Percentiles rank a stretch among this genome's conserved stretches.
phyloP scores from a whole-genome alignment of 2,329 filamentous ascomycete genomes.

The Fusarium veterinarium region DNA sequence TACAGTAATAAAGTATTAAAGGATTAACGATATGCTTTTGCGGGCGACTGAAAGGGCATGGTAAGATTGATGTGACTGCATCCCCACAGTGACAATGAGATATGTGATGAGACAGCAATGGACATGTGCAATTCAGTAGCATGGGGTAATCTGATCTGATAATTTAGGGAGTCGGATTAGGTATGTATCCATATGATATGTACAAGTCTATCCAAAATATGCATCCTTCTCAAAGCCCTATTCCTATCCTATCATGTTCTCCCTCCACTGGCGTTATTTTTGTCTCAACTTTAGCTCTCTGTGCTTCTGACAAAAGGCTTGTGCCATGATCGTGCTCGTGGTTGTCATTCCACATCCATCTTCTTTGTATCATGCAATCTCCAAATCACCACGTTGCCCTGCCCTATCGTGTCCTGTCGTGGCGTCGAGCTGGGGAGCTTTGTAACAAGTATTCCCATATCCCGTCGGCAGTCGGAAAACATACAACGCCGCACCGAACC shows the following conservation, averaged over 20 bases:
- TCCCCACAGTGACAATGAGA: not conserved
- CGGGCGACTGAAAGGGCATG: slow-evolving; percentile 20
- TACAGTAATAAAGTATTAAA: not conserved
- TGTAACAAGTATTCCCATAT: slow-evolving; percentile 14
- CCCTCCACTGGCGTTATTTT: slow-evolving; percentile 1
- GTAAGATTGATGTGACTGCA: slow-evolving; percentile 5
- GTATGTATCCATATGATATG: slow-evolving; percentile 18
- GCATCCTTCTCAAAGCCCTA: slow-evolving; percentile 14
- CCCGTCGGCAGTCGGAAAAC: slow-evolving; percentile 9
- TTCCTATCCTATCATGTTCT: not conserved
- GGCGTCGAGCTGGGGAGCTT: slow-evolving; percentile 11
- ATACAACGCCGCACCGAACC: slow-evolving; percentile 27
- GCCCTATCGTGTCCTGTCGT: slow-evolving; percentile 5
- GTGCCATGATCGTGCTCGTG: not conserved
- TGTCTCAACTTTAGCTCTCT: slow-evolving; percentile 3
- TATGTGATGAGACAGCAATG: not conserved
- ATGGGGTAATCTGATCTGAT: not conserved
- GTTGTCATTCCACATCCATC: slow-evolving; percentile 1
- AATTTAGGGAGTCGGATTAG: slow-evolving; percentile 29
- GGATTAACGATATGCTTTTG: slow-evolving; percentile 7
- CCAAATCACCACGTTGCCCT: slow-evolving; percentile 15
- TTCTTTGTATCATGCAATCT: slow-evolving; percentile 13
- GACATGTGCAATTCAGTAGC: not conserved
- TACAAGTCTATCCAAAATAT: slow-evolving; percentile 34
- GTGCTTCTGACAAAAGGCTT: slow-evolving; percentile 3